A percentile compares a stretch with the other conserved stretches of the same genome.
phyloP scores from a whole-genome alignment of 345 rosid genomes.

The Eucalyptus erythrocorys region DNA sequence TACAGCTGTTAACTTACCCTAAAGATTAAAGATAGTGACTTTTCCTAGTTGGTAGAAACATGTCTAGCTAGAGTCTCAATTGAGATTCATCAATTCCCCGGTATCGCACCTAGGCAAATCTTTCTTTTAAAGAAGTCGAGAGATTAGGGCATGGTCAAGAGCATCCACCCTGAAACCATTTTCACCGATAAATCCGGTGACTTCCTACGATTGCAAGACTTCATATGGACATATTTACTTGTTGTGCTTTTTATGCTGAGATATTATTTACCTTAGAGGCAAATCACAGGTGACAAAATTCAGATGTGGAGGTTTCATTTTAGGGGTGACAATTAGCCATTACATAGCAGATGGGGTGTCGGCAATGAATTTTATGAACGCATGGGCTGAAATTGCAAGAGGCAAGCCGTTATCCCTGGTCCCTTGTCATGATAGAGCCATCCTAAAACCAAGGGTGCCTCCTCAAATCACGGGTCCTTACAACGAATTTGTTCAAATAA shows the following conservation, averaged over 20 bases:
- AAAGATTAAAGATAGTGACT: too few species aligned
- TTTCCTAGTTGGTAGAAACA: too few species aligned
- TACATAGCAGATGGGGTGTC: slow-evolving; percentile 46
- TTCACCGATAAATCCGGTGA: background rate
- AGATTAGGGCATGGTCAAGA: background rate
- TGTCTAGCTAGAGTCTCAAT: too few species aligned
- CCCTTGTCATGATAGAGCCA: background rate
- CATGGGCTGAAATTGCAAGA: slow-evolving; percentile 23
- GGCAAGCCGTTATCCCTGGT: background rate
- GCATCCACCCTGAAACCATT: background rate
- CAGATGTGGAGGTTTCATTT: slow-evolving; percentile 42
- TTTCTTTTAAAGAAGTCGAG: background rate
- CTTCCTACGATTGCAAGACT: background rate
- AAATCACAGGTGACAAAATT: slow-evolving; percentile 29
- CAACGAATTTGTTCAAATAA: background rate
- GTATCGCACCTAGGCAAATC: background rate
- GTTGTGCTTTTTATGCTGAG: background rate
- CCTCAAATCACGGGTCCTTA: background rate
- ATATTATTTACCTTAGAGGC: background rate
- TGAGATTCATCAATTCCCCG: background rate
- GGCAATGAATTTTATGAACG: slow-evolving; percentile 34
- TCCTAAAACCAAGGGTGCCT: background rate
- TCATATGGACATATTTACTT: background rate
- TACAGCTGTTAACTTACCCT: background rate
- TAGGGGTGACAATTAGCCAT: slow-evolving; percentile 47